phyloP scores from a whole-genome alignment of 768 basidiomycete genomes.

The Pleurotus tuoliensis region DNA sequence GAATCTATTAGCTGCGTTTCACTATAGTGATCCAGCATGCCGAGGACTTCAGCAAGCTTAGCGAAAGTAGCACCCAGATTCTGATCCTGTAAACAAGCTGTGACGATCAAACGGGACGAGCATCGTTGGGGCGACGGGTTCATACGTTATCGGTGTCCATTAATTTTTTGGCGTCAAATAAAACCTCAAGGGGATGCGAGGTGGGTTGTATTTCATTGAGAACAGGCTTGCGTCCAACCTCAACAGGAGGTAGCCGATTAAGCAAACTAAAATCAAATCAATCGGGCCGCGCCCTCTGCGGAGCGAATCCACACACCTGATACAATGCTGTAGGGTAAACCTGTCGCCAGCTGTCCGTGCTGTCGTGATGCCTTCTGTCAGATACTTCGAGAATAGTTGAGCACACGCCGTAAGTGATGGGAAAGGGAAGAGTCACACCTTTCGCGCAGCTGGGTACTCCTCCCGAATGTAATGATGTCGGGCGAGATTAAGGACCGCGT shows the following conservation, averaged over 20 bases:
- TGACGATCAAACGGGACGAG: neutral
- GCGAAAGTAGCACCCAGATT: constrained; percentile 66
- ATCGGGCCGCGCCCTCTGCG: neutral
- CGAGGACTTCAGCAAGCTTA: constrained; percentile 62
- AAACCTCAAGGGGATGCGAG: constrained; percentile 70
- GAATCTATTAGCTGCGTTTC: constrained; percentile 53
- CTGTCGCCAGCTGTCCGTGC: constrained; percentile 71
- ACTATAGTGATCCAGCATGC: constrained; percentile 68
- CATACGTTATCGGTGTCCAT: constrained; percentile 60
- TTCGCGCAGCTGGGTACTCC: constrained; percentile 64
- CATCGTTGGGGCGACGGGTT: neutral
- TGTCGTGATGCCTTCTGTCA: constrained; percentile 76
- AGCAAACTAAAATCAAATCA: constrained; percentile 45
- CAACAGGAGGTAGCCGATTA: constrained; percentile 60
- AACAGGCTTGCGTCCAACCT: constrained; percentile 41
- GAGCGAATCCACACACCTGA: constrained; percentile 43
- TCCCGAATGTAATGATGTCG: constrained; percentile 72
- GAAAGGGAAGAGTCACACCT: constrained; percentile 36
- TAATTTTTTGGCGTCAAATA: constrained; percentile 77
- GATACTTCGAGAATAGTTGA: constrained; percentile 39
- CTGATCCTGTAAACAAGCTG: constrained; percentile 47
- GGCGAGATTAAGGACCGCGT: constrained; percentile 73
- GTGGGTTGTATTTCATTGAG: constrained; percentile 75
- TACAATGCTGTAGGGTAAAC: constrained; percentile 73
- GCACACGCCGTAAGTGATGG: neutral